Conservation (phyloP, 2,329 filamentous ascomycete species). For the Ophiostoma sp. region DNA sequence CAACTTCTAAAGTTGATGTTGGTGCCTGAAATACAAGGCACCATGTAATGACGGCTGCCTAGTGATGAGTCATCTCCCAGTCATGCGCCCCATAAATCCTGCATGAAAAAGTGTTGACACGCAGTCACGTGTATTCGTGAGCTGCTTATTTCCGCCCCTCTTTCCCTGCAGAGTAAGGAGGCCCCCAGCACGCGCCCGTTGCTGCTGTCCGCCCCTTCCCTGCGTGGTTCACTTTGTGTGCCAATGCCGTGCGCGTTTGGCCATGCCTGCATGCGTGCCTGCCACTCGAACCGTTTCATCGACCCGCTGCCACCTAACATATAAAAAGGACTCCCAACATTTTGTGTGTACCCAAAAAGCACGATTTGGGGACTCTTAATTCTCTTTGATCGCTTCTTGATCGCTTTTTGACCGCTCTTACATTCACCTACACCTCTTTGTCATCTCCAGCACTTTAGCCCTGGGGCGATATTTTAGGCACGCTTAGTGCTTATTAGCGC, state of each 20-base stretch:
- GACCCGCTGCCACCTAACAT: slow-evolving; percentile 2
- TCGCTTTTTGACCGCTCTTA: not conserved
- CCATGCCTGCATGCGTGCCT: not conserved
- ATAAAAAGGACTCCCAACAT: not conserved
- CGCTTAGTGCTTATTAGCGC: slow-evolving; percentile 5
- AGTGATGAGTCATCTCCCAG: slow-evolving; percentile 1
- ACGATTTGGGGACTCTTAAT: not conserved
- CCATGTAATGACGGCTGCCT: not conserved
- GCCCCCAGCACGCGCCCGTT: not conserved
- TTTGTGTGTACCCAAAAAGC: not conserved
- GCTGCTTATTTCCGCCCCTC: not conserved
- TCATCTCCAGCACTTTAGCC: not conserved
- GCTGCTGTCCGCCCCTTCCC: not conserved
- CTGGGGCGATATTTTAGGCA: slow-evolving; percentile 9
- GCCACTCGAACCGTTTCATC: not conserved
- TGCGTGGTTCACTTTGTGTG: not conserved
- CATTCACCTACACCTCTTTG: not conserved
- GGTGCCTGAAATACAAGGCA: not conserved
- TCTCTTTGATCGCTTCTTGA: not conserved
- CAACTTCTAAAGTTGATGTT: not conserved
- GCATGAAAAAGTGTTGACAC: slow-evolving; percentile 4
- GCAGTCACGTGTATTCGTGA: slow-evolving; percentile 14
- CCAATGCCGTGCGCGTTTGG: slow-evolving; percentile 7
- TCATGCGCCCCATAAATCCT: not conserved
- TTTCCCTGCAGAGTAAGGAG: not conserved